Percentiles rank a stretch among this genome's conserved stretches.
phyloP scores from a whole-genome alignment of 768 basidiomycete species.

The Tephrocybe sp. region DNA sequence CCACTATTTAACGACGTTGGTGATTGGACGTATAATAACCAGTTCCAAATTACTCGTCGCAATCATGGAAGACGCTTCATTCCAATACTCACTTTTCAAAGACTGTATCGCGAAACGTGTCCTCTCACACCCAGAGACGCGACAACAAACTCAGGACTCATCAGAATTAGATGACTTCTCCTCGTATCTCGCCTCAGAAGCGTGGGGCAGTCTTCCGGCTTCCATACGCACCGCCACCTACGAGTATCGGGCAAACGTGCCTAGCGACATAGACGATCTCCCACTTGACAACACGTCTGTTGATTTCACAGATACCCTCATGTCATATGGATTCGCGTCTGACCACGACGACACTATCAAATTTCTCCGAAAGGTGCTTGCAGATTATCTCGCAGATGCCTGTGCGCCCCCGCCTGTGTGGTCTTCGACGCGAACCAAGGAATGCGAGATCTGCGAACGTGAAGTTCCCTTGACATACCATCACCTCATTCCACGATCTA shows the following conservation, averaged over 20 bases:
- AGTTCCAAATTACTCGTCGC: too few relatives aligned
- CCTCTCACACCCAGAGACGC: conserved; percentile 26
- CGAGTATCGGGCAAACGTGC: conserved; percentile 28
- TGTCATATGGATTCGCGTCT: conserved; percentile 42
- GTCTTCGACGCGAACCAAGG: conserved; percentile 47
- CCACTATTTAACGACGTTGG: too few relatives aligned
- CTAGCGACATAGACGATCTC: conserved; percentile 33
- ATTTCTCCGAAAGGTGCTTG: conserved; percentile 40
- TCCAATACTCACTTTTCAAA: conserved; percentile 32
- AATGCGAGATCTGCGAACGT: conserved; percentile 62
- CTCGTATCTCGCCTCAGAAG: conserved; percentile 48
- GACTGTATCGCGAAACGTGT: conserved; percentile 43
- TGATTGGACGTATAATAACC: too few relatives aligned
- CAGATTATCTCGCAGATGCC: conserved; percentile 41
- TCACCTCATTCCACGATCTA: conserved; percentile 55
- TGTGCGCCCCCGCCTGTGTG: conserved; percentile 51
- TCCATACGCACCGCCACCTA: conserved; percentile 35
- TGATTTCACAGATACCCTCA: conserved; percentile 46
- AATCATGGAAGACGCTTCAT: not conserved
- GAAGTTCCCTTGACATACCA: conserved; percentile 58
- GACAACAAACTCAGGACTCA: conserved; percentile 17
- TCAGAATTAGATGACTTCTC: conserved; percentile 50
- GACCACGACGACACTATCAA: conserved; percentile 38
- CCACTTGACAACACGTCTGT: conserved; percentile 38
- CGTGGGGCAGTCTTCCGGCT: conserved; percentile 43